Evolutionary conservation across 495 filamentous ascomycete species (phyloP).

Genomic region (Penicillium coffeae): DNA sequence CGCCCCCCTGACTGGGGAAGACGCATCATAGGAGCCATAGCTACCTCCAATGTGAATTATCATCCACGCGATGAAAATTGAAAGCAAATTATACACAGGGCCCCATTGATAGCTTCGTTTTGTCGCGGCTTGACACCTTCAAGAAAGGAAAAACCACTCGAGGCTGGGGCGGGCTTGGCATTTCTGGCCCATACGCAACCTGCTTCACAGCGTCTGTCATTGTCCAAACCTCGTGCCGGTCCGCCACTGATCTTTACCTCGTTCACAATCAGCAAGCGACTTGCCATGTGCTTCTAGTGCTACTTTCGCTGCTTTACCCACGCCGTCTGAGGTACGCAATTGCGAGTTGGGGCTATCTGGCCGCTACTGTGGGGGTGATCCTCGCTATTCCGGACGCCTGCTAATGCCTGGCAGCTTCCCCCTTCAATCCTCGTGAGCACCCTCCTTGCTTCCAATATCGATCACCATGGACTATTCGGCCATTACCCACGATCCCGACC

Average conservation of each 20-base stretch:
- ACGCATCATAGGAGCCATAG: constrained; percentile 34
- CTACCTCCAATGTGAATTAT: constrained; percentile 23
- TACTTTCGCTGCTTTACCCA: background rate
- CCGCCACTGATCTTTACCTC: background rate
- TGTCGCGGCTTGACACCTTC: background rate
- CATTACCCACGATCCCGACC: constrained; percentile 68
- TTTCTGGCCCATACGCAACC: constrained; percentile 5
- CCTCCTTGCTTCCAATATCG: constrained; percentile 16
- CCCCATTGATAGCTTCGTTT: background rate
- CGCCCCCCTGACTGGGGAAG: constrained; percentile 27
- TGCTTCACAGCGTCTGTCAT: constrained; percentile 1
- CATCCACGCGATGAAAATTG: background rate
- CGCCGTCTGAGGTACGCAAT: constrained; percentile 14
- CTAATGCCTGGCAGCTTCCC: constrained; percentile 18
- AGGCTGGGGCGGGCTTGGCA: constrained; percentile 2
- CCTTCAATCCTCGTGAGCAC: constrained; percentile 18
- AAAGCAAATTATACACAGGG: background rate
- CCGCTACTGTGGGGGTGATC: constrained; percentile 23
- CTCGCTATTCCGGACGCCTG: constrained; percentile 27
- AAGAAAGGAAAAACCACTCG: constrained; percentile 5
- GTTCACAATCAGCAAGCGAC: background rate
- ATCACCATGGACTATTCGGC: constrained; percentile 77
- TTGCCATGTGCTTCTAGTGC: constrained; percentile 4
- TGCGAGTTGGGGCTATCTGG: constrained; percentile 13
- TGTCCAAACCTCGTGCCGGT: background rate